Conservation (phyloP, 345 rosid genomes). For the Eucalyptus viminalis region DNA sequence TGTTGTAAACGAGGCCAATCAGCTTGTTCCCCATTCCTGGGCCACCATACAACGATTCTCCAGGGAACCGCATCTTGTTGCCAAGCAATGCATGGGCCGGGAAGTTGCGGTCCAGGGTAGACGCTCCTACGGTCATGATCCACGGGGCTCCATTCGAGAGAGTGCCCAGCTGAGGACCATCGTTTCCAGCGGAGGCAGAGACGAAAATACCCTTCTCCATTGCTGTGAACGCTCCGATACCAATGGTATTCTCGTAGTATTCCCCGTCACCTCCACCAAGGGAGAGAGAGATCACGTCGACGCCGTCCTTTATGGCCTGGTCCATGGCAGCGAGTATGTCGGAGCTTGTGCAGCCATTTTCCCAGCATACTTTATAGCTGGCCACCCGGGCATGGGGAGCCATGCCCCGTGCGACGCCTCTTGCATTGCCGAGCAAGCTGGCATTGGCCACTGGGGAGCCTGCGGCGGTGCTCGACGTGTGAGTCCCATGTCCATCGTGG, state of each 20-base stretch:
- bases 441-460: constrained; percentile 60
- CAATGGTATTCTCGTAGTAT: constrained; percentile 45
- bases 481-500: constrained; percentile 79
- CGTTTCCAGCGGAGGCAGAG: constrained; percentile 71
- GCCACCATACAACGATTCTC: constrained; percentile 69
- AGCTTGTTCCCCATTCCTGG: constrained; percentile 41
- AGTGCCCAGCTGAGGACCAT: constrained; percentile 43
- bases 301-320: constrained; percentile 63
- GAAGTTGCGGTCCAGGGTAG: constrained; percentile 71
- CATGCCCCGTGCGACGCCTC: constrained; percentile 75
- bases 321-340: constrained; percentile 86
- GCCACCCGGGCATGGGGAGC: constrained; percentile 67
- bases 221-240: constrained; percentile 60
- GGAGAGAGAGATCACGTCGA: constrained; percentile 69
- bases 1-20: constrained; percentile 38
- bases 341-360: constrained; percentile 48
- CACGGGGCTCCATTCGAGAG: constrained; percentile 87
- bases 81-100: constrained; percentile 64
- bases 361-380: constrained; percentile 79
- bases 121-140: constrained; percentile 92
- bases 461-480: constrained; percentile 72
- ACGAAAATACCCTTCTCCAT: constrained; percentile 75
- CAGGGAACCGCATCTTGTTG: constrained; percentile 22
- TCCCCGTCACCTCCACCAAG: constrained; percentile 65
- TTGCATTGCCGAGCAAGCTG: constrained; percentile 65